phyloP scores from a whole-genome alignment of 768 basidiomycete genomes.

The Cubamyces lactineus region DNA sequence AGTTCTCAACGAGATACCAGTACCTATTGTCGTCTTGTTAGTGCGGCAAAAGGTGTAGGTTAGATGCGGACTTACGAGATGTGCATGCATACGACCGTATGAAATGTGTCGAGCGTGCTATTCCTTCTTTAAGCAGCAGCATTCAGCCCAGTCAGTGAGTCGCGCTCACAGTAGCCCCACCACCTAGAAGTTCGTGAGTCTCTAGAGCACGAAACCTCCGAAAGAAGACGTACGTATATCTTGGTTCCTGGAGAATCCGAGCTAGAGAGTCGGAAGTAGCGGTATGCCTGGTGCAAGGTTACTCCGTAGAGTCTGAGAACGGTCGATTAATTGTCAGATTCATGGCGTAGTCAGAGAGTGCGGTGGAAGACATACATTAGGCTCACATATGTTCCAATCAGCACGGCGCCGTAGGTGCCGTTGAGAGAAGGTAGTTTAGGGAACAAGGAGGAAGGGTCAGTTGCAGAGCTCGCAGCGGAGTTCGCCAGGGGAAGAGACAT shows the following conservation, averaged over 20 bases:
- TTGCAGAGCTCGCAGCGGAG: too few relatives aligned
- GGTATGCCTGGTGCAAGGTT: neutral
- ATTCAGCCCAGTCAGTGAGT: too few relatives aligned
- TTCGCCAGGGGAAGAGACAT: too few relatives aligned
- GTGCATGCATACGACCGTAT: neutral
- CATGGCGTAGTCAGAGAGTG: too few relatives aligned
- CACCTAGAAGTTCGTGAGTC: neutral
- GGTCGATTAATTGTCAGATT: neutral
- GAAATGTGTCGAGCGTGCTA: neutral
- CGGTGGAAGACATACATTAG: neutral
- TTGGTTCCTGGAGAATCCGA: neutral
- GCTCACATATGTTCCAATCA: neutral
- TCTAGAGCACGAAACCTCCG: neutral
- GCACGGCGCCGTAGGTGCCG: neutral
- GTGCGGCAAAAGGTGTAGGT: neutral
- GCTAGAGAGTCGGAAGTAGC: neutral
- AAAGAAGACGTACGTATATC: neutral
- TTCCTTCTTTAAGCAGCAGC: too few relatives aligned
- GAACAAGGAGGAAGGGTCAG: too few relatives aligned
- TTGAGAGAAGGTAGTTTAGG: neutral
- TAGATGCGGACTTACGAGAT: neutral
- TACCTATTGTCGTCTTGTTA: neutral
- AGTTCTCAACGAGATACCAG: neutral
- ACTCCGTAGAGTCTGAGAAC: neutral
- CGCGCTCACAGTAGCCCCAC: neutral